Percentiles rank a stretch among this genome's conserved stretches.
Evolutionary conservation across 225 moss, liverwort and hornwort species (phyloP).

Genomic region (Polytrichum commune): DNA sequence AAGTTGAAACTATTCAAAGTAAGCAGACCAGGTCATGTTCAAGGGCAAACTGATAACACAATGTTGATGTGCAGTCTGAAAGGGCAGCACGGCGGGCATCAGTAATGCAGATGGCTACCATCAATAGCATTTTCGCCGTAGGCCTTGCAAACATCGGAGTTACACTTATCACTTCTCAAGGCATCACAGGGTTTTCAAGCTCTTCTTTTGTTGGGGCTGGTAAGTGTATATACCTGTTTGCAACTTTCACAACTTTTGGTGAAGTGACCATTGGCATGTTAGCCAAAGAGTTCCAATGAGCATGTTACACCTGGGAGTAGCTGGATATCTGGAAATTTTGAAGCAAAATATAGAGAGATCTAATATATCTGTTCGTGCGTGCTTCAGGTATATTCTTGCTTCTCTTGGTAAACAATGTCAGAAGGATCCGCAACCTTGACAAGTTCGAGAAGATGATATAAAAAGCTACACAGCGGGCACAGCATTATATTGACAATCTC

Average conservation of each 20-base stretch:
- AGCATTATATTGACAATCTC: not conserved
- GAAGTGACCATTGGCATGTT: too few species aligned
- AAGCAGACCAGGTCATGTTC: too few species aligned
- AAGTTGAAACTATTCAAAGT: too few species aligned
- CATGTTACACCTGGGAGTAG: too few species aligned
- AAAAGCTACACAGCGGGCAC: not conserved
- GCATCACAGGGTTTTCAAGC: slow-evolving; percentile 54
- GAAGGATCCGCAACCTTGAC: slow-evolving; percentile 83
- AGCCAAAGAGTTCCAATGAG: too few species aligned
- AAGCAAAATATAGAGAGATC: too few species aligned
- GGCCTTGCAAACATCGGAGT: slow-evolving; percentile 88
- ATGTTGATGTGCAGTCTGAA: slow-evolving; percentile 52
- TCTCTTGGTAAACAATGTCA: slow-evolving; percentile 57
- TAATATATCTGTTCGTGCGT: not conserved
- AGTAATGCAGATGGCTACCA: slow-evolving; percentile 74
- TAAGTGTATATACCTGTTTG: slow-evolving; percentile 24
- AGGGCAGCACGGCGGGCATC: slow-evolving; percentile 87
- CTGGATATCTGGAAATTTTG: too few species aligned
- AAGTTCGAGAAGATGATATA: slow-evolving; percentile 94
- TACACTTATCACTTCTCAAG: slow-evolving; percentile 71
- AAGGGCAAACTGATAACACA: too few species aligned
- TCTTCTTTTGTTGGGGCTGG: slow-evolving; percentile 83
- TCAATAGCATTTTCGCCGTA: slow-evolving; percentile 66
- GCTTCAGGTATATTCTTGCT: slow-evolving; percentile 73
- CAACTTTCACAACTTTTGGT: not conserved